Evolutionary conservation across 495 filamentous ascomycete genomes (phyloP).

Genomic region (Parathielavia hyrcaniae): DNA sequence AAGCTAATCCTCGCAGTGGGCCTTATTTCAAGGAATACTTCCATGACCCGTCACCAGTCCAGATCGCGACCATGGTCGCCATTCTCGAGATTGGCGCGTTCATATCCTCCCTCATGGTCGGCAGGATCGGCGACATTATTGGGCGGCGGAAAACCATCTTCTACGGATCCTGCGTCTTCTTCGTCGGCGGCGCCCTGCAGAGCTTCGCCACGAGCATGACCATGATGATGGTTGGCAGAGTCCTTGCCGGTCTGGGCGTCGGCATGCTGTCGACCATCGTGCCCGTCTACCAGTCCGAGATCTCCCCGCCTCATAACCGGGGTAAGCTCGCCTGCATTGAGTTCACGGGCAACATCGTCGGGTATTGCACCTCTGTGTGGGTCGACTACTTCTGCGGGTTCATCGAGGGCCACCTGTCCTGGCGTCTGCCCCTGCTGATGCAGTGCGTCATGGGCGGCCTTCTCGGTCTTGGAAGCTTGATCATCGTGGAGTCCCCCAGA

Average conservation of each 20-base stretch:
- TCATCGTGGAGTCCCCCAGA: slow-evolving; percentile 96
- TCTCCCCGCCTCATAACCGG: slow-evolving; percentile 91
- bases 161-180: slow-evolving; percentile 88
- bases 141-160: slow-evolving; percentile 86
- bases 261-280: slow-evolving; percentile 95
- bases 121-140: slow-evolving; percentile 83
- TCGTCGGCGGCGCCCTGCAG: slow-evolving; percentile 83
- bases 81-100: slow-evolving; percentile 93
- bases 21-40: slow-evolving; percentile 86
- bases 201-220: slow-evolving; percentile 72
- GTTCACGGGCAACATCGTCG: slow-evolving; percentile 93
- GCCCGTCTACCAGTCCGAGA: slow-evolving; percentile 96
- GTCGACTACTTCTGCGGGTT: slow-evolving; percentile 96
- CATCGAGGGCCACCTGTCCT: slow-evolving; percentile 77
- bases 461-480: slow-evolving; percentile 73
- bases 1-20: slow-evolving; percentile 51
- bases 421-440: slow-evolving; percentile 85
- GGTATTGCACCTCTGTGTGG: slow-evolving; percentile 95
- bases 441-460: slow-evolving; percentile 91
- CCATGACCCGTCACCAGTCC: slow-evolving; percentile 71
- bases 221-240: slow-evolving; percentile 88
- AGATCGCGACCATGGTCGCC: slow-evolving; percentile 93
- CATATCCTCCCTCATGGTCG: slow-evolving; percentile 82
- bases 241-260: slow-evolving; percentile 89
- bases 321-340: slow-evolving; percentile 96